phyloP scores from a whole-genome alignment of 331 rosid genomes.

The Arachis monticola region DNA sequence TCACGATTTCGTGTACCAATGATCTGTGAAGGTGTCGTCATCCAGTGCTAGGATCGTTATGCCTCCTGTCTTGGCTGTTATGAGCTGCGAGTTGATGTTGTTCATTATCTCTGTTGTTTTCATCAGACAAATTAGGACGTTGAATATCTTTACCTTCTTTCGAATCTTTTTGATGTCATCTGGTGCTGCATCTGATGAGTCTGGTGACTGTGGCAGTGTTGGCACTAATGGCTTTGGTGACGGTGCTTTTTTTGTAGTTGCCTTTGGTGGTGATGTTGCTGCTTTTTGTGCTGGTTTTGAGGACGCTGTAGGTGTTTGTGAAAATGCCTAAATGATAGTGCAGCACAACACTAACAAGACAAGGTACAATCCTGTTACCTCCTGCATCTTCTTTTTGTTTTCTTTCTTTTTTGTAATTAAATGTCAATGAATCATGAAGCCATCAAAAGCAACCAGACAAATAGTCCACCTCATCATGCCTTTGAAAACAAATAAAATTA shows the following conservation, averaged over 20 bases:
- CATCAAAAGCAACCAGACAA: neutral
- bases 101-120: constrained; percentile 49
- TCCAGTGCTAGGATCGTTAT: constrained; percentile 48
- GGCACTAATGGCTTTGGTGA: too few species aligned
- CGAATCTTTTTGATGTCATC: constrained; percentile 43
- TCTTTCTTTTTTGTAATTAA: constrained; percentile 54
- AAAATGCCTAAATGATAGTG: constrained; percentile 28
- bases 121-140: constrained; percentile 37
- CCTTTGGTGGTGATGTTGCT: neutral
- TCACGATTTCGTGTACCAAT: too few species aligned
- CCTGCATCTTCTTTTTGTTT: constrained; percentile 55
- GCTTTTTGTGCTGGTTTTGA: constrained; percentile 33
- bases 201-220: too few species aligned
- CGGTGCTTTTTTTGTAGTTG: too few species aligned
- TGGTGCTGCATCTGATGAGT: too few species aligned
- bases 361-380: neutral
- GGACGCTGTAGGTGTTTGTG: constrained; percentile 47
- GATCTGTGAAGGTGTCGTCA: constrained; percentile 43
- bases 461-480: neutral
- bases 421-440: too few species aligned
- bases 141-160: constrained; percentile 42
- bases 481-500: constrained; percentile 50
- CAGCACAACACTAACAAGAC: neutral
- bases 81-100: constrained; percentile 51
- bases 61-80: constrained; percentile 44